A percentile compares a stretch with the other conserved stretches of the same genome.
phyloP scores from a whole-genome alignment of 2,329 filamentous ascomycete species.

The Xylariaceae sp. region DNA sequence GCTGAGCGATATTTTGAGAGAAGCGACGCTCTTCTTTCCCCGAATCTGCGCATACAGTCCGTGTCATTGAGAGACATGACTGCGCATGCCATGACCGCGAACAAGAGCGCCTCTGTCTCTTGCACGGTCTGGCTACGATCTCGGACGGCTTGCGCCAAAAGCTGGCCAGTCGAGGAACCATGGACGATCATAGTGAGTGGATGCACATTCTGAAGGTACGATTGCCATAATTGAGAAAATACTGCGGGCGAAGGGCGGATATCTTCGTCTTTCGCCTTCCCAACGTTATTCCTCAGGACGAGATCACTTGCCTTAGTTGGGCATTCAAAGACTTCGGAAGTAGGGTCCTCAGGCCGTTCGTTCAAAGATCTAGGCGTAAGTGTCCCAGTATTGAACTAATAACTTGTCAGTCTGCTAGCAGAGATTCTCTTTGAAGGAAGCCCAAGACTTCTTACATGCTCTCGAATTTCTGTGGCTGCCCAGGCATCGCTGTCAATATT shows the following conservation, averaged over 20 bases:
- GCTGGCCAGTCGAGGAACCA: not conserved
- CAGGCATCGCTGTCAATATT: too few relatives aligned
- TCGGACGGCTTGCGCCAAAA: conserved; percentile 1
- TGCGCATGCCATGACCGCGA: conserved; percentile 2
- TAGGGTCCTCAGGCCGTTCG: not conserved
- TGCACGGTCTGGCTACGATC: not conserved
- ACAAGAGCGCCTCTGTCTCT: conserved; percentile 1
- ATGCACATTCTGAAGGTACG: conserved; percentile 2
- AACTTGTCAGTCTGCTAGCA: not conserved
- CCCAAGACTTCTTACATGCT: too few relatives aligned
- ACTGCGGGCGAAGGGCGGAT: not conserved
- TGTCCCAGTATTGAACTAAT: conserved; percentile 1
- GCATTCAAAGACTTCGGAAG: not conserved
- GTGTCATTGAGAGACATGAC: conserved; percentile 1
- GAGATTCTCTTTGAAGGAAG: not conserved
- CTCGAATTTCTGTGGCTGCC: too few relatives aligned
- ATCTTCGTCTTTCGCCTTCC: not conserved
- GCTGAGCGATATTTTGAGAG: conserved; percentile 2
- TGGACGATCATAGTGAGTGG: conserved; percentile 3
- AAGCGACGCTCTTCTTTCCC: not conserved
- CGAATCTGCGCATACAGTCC: not conserved
- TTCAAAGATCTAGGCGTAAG: conserved; percentile 2
- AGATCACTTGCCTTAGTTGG: not conserved
- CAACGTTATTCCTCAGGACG: not conserved
- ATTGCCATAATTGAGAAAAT: conserved; percentile 1